phyloP scores from a whole-genome alignment of 352 stramenopile species.

The Thraustotheca clavata region DNA sequence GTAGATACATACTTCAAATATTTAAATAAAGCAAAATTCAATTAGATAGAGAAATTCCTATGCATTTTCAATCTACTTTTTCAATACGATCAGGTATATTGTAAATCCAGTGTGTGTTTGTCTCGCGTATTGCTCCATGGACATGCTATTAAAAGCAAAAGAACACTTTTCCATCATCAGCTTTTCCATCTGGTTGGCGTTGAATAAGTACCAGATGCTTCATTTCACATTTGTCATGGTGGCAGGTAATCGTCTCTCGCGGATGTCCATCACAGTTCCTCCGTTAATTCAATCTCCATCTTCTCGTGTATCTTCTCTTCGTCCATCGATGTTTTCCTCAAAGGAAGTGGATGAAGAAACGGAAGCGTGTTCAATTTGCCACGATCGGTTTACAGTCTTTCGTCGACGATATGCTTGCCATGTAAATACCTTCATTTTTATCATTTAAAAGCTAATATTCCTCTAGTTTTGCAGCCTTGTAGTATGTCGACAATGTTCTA shows the following conservation, averaged over 20 bases:
- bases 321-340: neutral
- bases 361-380: neutral
- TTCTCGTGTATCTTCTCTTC: neutral
- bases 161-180: too few species aligned
- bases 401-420: slow-evolving; percentile 2
- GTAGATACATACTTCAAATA: too few species aligned
- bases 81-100: too few species aligned
- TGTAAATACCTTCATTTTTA: neutral
- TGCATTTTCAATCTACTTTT: too few species aligned
- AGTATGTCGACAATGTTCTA: slow-evolving; percentile 17
- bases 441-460: neutral
- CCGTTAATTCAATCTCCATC: neutral
- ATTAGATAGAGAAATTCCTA: too few species aligned
- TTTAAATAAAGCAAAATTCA: too few species aligned
- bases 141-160: too few species aligned
- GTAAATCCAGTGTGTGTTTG: too few species aligned
- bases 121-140: too few species aligned
- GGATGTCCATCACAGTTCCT: slow-evolving; percentile 3
- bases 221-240: too few species aligned
- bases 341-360: neutral
- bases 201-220: too few species aligned
- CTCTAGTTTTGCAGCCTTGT: slow-evolving; percentile 15
- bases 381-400: slow-evolving; percentile 18
- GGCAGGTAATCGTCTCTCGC: slow-evolving; percentile 4
- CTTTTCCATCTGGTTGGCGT: too few species aligned